A percentile compares a stretch with the other conserved stretches of the same genome.
phyloP scores from a whole-genome alignment of 2,329 filamentous ascomycete species.

The Aureobasidium sp. region DNA sequence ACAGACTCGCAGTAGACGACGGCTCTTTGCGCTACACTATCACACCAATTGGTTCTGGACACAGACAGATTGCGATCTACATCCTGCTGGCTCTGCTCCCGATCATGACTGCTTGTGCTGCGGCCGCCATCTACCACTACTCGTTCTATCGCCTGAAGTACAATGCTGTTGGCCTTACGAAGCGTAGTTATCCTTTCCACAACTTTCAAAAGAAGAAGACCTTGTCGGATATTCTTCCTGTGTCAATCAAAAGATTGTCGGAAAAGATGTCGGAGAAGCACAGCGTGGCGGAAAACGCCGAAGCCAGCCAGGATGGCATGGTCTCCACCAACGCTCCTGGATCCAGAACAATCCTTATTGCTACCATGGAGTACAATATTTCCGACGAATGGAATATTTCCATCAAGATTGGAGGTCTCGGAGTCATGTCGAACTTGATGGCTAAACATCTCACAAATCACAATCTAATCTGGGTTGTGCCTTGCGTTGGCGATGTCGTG shows the following conservation, averaged over 20 bases:
- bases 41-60: slow-evolving; percentile 47
- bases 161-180: slow-evolving; percentile 49
- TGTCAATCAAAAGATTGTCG: neutral
- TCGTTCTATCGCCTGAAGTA: slow-evolving; percentile 59
- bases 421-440: slow-evolving; percentile 65
- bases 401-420: slow-evolving; percentile 64
- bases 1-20: slow-evolving; percentile 50
- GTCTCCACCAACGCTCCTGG: neutral
- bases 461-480: slow-evolving; percentile 52
- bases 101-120: slow-evolving; percentile 41
- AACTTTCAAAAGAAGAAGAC: neutral
- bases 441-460: slow-evolving; percentile 58
- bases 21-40: slow-evolving; percentile 45
- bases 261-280: neutral
- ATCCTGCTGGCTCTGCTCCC: slow-evolving; percentile 50
- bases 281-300: neutral
- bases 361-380: slow-evolving; percentile 66
- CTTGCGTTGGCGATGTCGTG: slow-evolving; percentile 53
- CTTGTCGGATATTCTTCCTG: neutral
- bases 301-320: neutral
- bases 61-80: slow-evolving; percentile 48
- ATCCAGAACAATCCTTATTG: slow-evolving; percentile 55
- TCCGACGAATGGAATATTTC: slow-evolving; percentile 64
- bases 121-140: slow-evolving; percentile 51
- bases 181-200: neutral